phyloP scores from a whole-genome alignment of 2,329 filamentous ascomycete species.

The Apiospora koreana region DNA sequence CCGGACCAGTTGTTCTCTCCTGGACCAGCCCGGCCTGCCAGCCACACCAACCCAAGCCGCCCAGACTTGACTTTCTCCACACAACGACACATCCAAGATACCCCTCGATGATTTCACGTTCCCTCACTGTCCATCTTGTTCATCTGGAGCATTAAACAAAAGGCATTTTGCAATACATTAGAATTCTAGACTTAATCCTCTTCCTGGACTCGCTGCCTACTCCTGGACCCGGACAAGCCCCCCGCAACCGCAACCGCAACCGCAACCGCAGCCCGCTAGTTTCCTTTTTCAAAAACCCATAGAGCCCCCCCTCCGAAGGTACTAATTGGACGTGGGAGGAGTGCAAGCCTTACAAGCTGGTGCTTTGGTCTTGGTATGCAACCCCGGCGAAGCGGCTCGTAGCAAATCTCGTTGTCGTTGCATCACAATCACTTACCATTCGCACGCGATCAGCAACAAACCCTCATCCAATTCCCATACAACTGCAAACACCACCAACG shows the following conservation, averaged over 20 bases:
- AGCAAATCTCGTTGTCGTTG: conserved; percentile 14
- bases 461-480: conserved; percentile 10
- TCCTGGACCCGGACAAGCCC: conserved; percentile 1
- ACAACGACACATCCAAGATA: conserved; percentile 4
- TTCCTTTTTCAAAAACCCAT: conserved; percentile 5
- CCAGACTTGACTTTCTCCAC: conserved; percentile 1
- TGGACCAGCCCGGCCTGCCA: neutral
- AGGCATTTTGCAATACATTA: conserved; percentile 3
- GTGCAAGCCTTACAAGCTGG: conserved; percentile 9
- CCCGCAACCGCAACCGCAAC: neutral
- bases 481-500: conserved; percentile 12
- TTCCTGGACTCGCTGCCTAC: neutral
- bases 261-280: neutral
- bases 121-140: conserved; percentile 1
- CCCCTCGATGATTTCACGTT: conserved; percentile 5
- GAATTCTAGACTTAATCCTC: conserved; percentile 1
- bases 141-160: conserved; percentile 3
- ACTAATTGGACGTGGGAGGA: conserved; percentile 9
- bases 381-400: conserved; percentile 8
- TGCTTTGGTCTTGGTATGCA: conserved; percentile 11
- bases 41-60: neutral
- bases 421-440: conserved; percentile 12
- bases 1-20: neutral
- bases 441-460: conserved; percentile 26
- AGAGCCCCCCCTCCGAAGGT: neutral